Base-by-base conservation (phyloP, 345 rosid species). In the Clarkia xantiana region DNA sequence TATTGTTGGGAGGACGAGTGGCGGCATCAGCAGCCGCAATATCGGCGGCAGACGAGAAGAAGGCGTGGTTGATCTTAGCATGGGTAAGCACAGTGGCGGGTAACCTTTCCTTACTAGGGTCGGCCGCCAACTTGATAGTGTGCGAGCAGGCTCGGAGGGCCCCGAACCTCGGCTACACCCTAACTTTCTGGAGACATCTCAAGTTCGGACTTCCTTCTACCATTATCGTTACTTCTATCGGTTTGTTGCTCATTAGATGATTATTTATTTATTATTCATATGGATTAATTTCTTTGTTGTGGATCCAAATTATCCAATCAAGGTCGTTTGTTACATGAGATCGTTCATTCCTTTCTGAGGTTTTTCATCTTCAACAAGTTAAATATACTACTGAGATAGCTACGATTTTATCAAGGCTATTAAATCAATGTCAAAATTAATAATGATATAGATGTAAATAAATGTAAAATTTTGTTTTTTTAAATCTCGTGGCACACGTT, bases 51-150 rank as follows among this genome's bases (percentile, higher is more conserved):
- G 49, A 64, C 2, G 69, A 64, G 49, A 62, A 54, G 60, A 64
- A 53, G 63, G 47, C 69, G 12, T 64, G 73, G 73, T 57, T 69
- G 12, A 15, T 63, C 3, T 29, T 68, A 43, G 68, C 65, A 0
- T 60, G 61, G 63, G 69, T 53, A 50, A 69, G 69, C 54, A 69
- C 73, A 0, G 66, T 64, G 45, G 73, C 73, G 0, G 66, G 73
- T 47, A 69, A 69, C 45, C 45, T 69, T 17, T 63, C 69, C 0
- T 10, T 60, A 46, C 8, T 68, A 29, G 69, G 66, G 2, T 63
- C 65, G 5, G 64, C 68, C 2, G 68, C 68, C 4, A 62, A 68
- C 54, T 23, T 68, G 62, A 62, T 62, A n/a, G 68, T 63, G 49
- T 63, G 72, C 16, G 73, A 68, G 51, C 65, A 63, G 51, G 73